A percentile compares a stretch with the other conserved stretches of the same genome.
Conservation (phyloP, 495 filamentous ascomycete genomes). For the Xanthoparmelia taractica region DNA sequence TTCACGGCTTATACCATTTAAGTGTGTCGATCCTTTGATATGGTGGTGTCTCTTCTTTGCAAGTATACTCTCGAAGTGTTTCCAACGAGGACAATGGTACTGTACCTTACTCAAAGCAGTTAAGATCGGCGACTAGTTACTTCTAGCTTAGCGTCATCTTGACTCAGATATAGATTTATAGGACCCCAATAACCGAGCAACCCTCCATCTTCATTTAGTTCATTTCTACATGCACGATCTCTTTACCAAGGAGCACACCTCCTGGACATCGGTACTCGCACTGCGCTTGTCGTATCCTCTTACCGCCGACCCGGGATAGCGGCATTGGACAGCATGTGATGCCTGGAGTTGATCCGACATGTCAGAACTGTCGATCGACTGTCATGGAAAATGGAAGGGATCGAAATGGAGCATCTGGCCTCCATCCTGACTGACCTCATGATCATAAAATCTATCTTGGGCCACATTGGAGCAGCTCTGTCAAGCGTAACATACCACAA, state of each 20-base stretch:
- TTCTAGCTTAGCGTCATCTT: not conserved
- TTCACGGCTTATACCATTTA: no score
- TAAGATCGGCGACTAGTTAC: no score
- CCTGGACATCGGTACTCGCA: not conserved
- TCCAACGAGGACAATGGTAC: no score
- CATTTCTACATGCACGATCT: not conserved
- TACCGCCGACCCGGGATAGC: not conserved
- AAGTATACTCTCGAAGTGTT: no score
- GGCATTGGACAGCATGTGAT: not conserved
- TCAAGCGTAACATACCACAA: not conserved
- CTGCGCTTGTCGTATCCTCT: not conserved
- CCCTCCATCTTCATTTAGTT: not conserved
- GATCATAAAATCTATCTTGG: not conserved
- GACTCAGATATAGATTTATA: no score
- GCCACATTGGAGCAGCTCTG: no score
- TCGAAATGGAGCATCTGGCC: not conserved
- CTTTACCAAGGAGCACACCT: not conserved
- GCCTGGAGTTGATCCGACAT: not conserved
- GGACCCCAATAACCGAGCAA: not conserved
- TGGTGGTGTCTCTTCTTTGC: no score
- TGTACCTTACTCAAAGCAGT: no score
- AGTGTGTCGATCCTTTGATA: no score
- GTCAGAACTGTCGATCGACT: not conserved
- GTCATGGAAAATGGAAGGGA: not conserved
- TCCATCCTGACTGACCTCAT: not conserved